Percentiles rank a stretch among this genome's conserved stretches.
phyloP scores from a whole-genome alignment of 495 filamentous ascomycete species.

The Talaromyces thailandensis region DNA sequence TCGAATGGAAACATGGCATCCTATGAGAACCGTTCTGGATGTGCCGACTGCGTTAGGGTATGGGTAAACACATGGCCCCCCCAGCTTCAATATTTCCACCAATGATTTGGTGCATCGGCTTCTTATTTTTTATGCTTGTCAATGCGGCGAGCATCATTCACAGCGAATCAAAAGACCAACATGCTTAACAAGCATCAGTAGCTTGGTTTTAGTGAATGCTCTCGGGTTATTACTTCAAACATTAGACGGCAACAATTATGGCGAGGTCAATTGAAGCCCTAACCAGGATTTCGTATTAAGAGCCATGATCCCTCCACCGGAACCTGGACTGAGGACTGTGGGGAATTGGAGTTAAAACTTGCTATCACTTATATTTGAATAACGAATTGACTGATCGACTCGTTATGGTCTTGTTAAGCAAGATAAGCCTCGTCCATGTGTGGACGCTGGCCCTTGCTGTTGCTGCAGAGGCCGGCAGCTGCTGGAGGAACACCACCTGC shows the following conservation, averaged over 20 bases:
- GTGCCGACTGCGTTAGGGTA: neutral
- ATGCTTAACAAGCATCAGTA: neutral
- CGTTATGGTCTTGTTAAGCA: neutral
- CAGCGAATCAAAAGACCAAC: neutral
- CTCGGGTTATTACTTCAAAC: neutral
- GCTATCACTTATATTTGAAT: neutral
- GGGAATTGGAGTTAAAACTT: neutral
- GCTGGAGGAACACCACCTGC: constrained; percentile 51
- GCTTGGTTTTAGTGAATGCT: neutral
- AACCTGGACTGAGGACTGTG: neutral
- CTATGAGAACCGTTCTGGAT: neutral
- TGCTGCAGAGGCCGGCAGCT: constrained; percentile 23
- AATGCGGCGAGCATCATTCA: neutral
- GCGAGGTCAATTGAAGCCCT: neutral
- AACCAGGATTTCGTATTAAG: neutral
- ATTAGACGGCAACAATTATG: neutral
- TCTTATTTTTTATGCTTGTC: neutral
- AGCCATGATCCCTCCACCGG: neutral
- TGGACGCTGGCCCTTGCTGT: constrained; percentile 12
- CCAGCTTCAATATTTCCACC: constrained; percentile 3
- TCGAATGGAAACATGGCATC: neutral
- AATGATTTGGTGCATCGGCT: neutral
- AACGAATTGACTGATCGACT: neutral
- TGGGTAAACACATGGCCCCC: neutral
- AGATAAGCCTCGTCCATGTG: constrained; percentile 2